Evolutionary conservation across 176 grass and related monocot species (phyloP).

Genomic region (Panicum miliaceum): DNA sequence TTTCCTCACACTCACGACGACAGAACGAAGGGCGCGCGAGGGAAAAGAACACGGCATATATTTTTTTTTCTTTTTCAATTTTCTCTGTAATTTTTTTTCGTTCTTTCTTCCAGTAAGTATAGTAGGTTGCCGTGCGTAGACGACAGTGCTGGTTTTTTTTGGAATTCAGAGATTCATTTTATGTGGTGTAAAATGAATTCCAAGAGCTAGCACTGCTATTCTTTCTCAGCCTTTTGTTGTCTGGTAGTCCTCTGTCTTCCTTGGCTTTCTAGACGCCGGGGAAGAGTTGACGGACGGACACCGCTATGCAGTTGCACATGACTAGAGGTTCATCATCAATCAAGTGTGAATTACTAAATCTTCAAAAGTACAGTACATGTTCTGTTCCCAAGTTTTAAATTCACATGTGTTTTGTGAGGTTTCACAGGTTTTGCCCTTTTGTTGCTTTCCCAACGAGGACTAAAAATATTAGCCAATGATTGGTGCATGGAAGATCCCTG

Average conservation of each 20-base stretch:
- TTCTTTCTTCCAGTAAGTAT: neutral
- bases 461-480: neutral
- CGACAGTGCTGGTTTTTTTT: conserved; percentile 34
- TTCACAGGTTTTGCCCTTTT: neutral
- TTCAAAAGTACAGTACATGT: neutral
- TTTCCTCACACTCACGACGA: neutral
- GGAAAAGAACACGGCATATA: neutral
- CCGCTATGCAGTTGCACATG: conserved; percentile 16
- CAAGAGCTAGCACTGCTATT: conserved; percentile 44
- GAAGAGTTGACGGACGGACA: neutral
- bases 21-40: neutral
- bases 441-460: too few relatives aligned
- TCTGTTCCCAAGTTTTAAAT: neutral
- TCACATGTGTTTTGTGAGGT: conserved; percentile 7
- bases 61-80: neutral
- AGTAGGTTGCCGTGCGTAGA: conserved; percentile 34
- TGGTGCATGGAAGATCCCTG: too few relatives aligned
- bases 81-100: neutral
- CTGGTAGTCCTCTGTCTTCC: neutral
- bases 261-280: conserved; percentile 42
- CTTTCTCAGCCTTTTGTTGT: conserved; percentile 34
- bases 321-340: conserved; percentile 31
- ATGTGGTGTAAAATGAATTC: conserved; percentile 48
- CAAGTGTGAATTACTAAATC: conserved; percentile 40
- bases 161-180: conserved; percentile 35